These are phyloP conservation scores for Cryoendolithus antarcticus DNA, from an alignment of 2,329 filamentous ascomycete species.

Conservation along the genomic window DNA sequence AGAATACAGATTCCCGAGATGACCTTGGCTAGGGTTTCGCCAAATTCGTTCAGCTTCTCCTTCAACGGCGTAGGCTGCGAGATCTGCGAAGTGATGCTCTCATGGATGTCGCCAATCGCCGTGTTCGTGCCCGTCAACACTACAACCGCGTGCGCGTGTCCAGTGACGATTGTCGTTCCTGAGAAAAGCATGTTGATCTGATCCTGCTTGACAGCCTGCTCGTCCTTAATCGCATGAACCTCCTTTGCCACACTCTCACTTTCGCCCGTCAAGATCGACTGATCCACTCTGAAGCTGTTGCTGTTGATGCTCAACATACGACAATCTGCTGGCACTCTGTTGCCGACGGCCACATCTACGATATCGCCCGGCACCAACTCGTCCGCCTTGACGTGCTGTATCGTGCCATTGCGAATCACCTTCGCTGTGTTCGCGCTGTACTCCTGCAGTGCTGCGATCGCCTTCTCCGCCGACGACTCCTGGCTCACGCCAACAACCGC, in stretches of 20 bases:
- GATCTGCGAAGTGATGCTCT: constrained; percentile 96
- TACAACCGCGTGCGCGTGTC: constrained; percentile 82
- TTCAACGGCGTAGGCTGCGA: constrained; percentile 94
- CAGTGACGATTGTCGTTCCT: constrained; percentile 90
- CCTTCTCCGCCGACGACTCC: constrained; percentile 97
- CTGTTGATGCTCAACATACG: constrained; percentile 80
- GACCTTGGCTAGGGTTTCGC: constrained; percentile 89
- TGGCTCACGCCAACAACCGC: constrained; percentile 95
- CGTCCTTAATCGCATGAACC: constrained; percentile 54
- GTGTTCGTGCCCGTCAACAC: constrained; percentile 81
- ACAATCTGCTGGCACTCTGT: constrained; percentile 91
- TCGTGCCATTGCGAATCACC: constrained; percentile 71
- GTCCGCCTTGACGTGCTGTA: constrained; percentile 83
- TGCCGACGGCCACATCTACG: constrained; percentile 74
- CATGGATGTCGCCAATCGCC: constrained; percentile 96
- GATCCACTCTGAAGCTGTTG: constrained; percentile 94
- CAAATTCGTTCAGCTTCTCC: constrained; percentile 98
- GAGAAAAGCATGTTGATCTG: constrained; percentile 98
- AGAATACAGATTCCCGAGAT: constrained; percentile 94
- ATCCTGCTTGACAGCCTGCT: constrained; percentile 87
- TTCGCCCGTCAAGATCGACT: constrained; percentile 93
- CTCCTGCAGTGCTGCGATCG: constrained; percentile 93
- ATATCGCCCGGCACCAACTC: constrained; percentile 93
- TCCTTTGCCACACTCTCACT: constrained; percentile 95
- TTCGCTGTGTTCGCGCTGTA: constrained; percentile 98